Evolutionary conservation across 768 basidiomycete genomes (phyloP).

Genomic region (Scleroderma bovista): DNA sequence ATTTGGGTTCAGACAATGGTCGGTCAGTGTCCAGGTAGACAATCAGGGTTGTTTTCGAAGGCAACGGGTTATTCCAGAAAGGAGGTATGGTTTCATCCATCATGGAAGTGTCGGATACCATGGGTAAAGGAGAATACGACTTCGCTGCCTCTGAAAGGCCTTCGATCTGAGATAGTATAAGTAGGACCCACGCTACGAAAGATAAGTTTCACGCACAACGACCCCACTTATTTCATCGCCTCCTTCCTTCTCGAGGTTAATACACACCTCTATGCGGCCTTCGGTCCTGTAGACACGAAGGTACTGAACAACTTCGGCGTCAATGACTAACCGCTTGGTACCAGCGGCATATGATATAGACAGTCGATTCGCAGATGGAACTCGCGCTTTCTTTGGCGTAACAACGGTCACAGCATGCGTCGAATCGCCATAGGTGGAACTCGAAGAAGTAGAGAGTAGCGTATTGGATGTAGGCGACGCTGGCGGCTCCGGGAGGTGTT

Average conservation of each 20-base stretch:
- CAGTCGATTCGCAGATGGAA: slow-evolving; percentile 77
- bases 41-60: slow-evolving; percentile 55
- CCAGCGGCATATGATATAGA: slow-evolving; percentile 95
- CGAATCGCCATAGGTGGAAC: slow-evolving; percentile 42
- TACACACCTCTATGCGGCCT: slow-evolving; percentile 77
- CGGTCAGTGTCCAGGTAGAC: slow-evolving; percentile 82
- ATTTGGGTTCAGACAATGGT: slow-evolving; percentile 92
- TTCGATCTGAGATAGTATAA: slow-evolving; percentile 53
- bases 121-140: slow-evolving; percentile 59
- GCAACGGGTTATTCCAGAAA: slow-evolving; percentile 50
- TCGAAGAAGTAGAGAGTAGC: slow-evolving; percentile 28
- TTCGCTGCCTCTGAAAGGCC: slow-evolving; percentile 65
- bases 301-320: slow-evolving; percentile 80
- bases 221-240: slow-evolving; percentile 65
- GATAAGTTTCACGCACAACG: slow-evolving; percentile 46
- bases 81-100: slow-evolving; percentile 68
- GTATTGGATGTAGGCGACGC: slow-evolving; percentile 52
- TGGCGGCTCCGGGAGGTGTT: slow-evolving; percentile 56
- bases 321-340: slow-evolving; percentile 78
- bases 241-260: slow-evolving; percentile 54
- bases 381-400: slow-evolving; percentile 33
- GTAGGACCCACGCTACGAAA: slow-evolving; percentile 1
- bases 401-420: slow-evolving; percentile 27
- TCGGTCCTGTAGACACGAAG: slow-evolving; percentile 77
- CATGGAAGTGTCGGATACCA: slow-evolving; percentile 35